Percentiles rank a stretch among this genome's conserved stretches.
These are phyloP conservation scores for Lepiota venenata DNA, from an alignment of 768 basidiomycete species.

Conservation along the genomic window DNA sequence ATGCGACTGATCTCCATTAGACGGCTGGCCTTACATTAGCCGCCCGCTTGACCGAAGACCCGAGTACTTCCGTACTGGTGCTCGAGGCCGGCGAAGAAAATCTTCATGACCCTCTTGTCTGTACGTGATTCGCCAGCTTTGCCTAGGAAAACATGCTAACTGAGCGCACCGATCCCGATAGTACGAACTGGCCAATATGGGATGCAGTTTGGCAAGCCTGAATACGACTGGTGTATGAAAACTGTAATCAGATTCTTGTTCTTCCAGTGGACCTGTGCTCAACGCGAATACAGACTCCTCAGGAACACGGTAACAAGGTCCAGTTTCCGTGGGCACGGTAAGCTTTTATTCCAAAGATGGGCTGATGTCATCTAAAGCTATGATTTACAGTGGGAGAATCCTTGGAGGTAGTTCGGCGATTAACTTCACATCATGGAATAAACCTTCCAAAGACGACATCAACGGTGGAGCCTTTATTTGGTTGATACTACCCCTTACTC, in stretches of 20 bases:
- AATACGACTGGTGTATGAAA: conserved; percentile 36
- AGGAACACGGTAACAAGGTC: conserved; percentile 23
- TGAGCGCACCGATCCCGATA: not conserved
- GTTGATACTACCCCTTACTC: not conserved
- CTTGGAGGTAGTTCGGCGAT: conserved; percentile 40
- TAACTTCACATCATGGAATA: conserved; percentile 36
- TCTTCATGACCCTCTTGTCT: conserved; percentile 30
- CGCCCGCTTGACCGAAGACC: conserved; percentile 15
- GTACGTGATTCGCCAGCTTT: conserved; percentile 5
- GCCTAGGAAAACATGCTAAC: not conserved
- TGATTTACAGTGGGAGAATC: conserved; percentile 1
- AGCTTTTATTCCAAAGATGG: not conserved
- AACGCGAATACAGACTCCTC: conserved; percentile 10
- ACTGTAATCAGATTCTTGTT: conserved; percentile 16
- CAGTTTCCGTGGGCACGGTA: conserved; percentile 26
- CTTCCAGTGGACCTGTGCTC: not conserved
- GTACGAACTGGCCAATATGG: not conserved
- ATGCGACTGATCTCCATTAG: conserved; percentile 1
- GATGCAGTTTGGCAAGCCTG: conserved; percentile 20
- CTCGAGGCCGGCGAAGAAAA: conserved; percentile 33
- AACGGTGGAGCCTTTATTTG: conserved; percentile 6
- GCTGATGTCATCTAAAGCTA: not conserved
- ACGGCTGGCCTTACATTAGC: conserved; percentile 15
- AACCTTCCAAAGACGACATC: conserved; percentile 26
- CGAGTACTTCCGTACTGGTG: conserved; percentile 13